phyloP scores from a whole-genome alignment of 345 rosid genomes.

The Citrus cavaleriei region DNA sequence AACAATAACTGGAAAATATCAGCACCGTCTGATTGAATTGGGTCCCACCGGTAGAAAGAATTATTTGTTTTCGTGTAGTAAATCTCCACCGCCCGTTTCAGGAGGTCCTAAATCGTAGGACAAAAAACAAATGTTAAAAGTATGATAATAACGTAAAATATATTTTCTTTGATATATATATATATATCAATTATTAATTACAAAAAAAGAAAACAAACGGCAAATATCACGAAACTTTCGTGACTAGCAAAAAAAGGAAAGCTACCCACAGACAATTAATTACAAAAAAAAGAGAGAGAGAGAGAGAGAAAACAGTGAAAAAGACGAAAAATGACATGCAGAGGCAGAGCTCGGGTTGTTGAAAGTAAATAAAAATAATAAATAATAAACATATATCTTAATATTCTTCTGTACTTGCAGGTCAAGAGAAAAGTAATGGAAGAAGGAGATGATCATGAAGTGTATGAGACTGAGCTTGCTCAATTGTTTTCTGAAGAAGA shows the following conservation, averaged over 20 bases:
- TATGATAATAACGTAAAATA: no score
- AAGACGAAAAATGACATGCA: slow-evolving; percentile 10
- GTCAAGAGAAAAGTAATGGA: slow-evolving; percentile 51
- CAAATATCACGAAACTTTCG: slow-evolving; percentile 55
- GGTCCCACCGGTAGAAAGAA: background rate
- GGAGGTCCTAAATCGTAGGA: background rate
- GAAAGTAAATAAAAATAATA: background rate
- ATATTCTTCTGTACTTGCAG: slow-evolving; percentile 24
- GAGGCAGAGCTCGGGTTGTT: background rate
- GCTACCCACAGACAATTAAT: background rate
- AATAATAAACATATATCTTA: background rate
- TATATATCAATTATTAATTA: slow-evolving; percentile 8
- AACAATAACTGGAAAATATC: background rate
- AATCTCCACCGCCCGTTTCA: background rate
- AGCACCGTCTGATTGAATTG: background rate
- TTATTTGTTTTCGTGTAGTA: background rate
- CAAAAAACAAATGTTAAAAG: background rate
- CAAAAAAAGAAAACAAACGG: slow-evolving; percentile 47
- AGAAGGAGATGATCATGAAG: slow-evolving; percentile 43
- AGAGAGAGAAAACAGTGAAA: slow-evolving; percentile 5
- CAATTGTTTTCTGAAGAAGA: slow-evolving; percentile 93
- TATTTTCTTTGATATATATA: background rate
- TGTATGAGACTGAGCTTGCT: slow-evolving; percentile 77
- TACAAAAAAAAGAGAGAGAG: background rate
- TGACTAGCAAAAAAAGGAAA: slow-evolving; percentile 29